phyloP scores from a whole-genome alignment of 1,284 basidiomycete genomes.

The Agroathelia rolfsii region DNA sequence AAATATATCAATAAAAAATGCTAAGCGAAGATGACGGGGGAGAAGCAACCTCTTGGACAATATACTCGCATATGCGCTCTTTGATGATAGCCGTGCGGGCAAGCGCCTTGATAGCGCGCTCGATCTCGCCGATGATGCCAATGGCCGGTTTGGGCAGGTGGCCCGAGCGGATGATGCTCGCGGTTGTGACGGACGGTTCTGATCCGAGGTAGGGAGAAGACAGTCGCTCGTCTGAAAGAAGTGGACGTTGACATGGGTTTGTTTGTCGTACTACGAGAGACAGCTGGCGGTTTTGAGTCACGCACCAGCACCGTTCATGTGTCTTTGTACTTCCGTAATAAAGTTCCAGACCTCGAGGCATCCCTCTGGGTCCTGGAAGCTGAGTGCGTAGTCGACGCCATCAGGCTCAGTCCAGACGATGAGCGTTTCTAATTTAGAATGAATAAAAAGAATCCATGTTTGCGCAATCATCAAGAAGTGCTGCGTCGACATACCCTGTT shows the following conservation, averaged over 20 bases:
- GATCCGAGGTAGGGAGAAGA: conserved; percentile 46
- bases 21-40: background rate
- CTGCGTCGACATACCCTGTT: conserved; percentile 61
- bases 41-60: conserved; percentile 51
- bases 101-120: conserved; percentile 63
- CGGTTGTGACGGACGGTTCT: conserved; percentile 49
- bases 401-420: conserved; percentile 99
- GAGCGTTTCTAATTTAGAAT: conserved; percentile 65
- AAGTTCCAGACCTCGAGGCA: conserved; percentile 98
- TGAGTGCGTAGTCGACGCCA: conserved; percentile 90
- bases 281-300: too few species aligned
- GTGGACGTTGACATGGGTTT: too few species aligned
- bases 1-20: conserved; percentile 9
- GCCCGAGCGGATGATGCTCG: conserved; percentile 57
- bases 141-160: conserved; percentile 63
- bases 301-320: conserved; percentile 59
- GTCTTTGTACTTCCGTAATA: conserved; percentile 88
- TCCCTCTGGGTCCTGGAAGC: conserved; percentile 94
- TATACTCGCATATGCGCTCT: conserved; percentile 77
- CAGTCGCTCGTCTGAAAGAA: conserved; percentile 37
- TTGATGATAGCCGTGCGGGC: conserved; percentile 57
- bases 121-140: conserved; percentile 68
- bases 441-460: conserved; percentile 8
- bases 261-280: background rate
- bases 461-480: conserved; percentile 3